Percentiles rank a stretch among this genome's conserved stretches.
Conservation (phyloP, 805 yeast genomes). For the Yarrowia divulgata region DNA sequence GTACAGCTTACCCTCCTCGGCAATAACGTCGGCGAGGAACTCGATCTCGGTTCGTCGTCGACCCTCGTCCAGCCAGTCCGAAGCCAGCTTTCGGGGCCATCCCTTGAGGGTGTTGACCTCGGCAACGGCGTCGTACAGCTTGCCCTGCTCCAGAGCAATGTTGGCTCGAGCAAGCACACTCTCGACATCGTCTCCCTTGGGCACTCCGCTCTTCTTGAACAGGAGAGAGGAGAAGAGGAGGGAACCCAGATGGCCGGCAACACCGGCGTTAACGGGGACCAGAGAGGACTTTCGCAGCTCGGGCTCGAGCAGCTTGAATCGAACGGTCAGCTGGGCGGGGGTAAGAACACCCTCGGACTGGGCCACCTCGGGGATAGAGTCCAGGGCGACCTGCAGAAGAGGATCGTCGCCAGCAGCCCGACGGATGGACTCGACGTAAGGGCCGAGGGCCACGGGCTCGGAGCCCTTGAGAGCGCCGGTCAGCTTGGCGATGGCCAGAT, state of each 20-base stretch:
- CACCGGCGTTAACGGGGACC: constrained; percentile 94
- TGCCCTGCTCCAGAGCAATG: constrained; percentile 73
- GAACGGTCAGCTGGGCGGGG: constrained; percentile 74
- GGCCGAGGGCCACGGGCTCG: constrained; percentile 52
- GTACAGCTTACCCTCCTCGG: constrained; percentile 51
- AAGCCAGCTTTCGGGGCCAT: constrained; percentile 88
- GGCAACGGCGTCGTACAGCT: constrained; percentile 87
- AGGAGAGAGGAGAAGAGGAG: constrained; percentile 75
- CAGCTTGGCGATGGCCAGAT: constrained; percentile 56
- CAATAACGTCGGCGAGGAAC: constrained; percentile 64
- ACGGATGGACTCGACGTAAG: constrained; percentile 48
- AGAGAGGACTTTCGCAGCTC: constrained; percentile 88
- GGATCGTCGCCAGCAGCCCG: constrained; percentile 57
- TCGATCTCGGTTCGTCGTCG: constrained; percentile 89
- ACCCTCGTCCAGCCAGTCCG: constrained; percentile 90
- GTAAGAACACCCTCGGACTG: constrained; percentile 69
- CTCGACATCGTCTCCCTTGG: constrained; percentile 85
- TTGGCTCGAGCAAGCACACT: constrained; percentile 86
- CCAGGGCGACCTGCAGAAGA: constrained; percentile 59
- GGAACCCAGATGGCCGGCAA: constrained; percentile 89
- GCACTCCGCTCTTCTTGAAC: constrained; percentile 78
- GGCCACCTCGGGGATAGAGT: constrained; percentile 57
- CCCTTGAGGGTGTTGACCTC: constrained; percentile 90
- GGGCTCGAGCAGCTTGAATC: constrained; percentile 81
- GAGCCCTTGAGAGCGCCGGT: constrained; percentile 54